A percentile compares a stretch with the other conserved stretches of the same genome.
Evolutionary conservation across 2,329 filamentous ascomycete genomes (phyloP).

Genomic region (Chaetomium olivaceum): DNA sequence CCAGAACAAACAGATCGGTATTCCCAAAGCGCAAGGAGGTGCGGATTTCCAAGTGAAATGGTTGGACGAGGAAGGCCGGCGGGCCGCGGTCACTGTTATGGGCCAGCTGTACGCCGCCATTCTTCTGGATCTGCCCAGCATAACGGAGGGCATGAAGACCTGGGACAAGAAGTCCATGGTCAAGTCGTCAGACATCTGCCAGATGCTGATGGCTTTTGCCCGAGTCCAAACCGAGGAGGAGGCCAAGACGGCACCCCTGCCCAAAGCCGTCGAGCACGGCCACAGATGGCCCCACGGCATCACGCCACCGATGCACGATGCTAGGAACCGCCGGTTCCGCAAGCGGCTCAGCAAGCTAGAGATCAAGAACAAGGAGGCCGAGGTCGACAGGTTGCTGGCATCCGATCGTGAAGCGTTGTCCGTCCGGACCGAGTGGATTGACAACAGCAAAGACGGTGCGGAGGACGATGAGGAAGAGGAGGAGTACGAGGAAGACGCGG

Average conservation of each 20-base stretch:
- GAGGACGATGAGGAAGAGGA: conserved; percentile 50
- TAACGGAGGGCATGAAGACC: conserved; percentile 89
- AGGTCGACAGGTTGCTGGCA: conserved; percentile 71
- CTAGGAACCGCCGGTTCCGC: conserved; percentile 77
- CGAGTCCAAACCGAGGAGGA: conserved; percentile 66
- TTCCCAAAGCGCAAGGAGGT: conserved; percentile 62
- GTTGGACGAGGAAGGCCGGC: conserved; percentile 69
- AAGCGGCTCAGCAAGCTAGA: conserved; percentile 80
- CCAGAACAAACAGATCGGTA: conserved; percentile 60
- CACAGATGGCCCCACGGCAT: conserved; percentile 83
- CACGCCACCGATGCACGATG: conserved; percentile 85
- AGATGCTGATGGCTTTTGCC: conserved; percentile 82
- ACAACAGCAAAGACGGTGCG: conserved; percentile 44
- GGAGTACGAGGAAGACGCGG: conserved; percentile 55
- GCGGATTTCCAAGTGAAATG: conserved; percentile 81
- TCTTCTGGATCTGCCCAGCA: conserved; percentile 80
- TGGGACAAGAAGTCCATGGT: conserved; percentile 88
- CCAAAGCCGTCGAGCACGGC: conserved; percentile 66
- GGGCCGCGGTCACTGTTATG: conserved; percentile 71
- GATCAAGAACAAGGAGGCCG: conserved; percentile 79
- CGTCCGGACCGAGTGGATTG: conserved; percentile 65
- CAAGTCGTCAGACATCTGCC: conserved; percentile 84
- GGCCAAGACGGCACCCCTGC: conserved; percentile 66
- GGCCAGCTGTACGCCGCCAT: conserved; percentile 73
- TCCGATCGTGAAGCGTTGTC: conserved; percentile 65